These are phyloP conservation scores for Polyplosphaeria fusca DNA, from an alignment of 495 filamentous ascomycete genomes.

Conservation along the genomic window DNA sequence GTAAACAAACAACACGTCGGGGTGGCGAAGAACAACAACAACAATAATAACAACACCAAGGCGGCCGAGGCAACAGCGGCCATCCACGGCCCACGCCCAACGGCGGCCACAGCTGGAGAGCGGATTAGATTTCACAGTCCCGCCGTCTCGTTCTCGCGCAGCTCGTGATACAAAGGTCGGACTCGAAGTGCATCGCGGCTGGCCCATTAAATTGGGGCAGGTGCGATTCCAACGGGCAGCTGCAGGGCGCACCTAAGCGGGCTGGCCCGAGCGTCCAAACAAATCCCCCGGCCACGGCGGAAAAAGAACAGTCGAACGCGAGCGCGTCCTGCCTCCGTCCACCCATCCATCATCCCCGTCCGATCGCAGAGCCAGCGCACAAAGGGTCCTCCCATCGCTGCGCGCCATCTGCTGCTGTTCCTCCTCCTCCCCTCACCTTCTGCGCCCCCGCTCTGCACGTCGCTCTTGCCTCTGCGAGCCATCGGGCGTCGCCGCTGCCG, in stretches of 20 bases:
- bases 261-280: conserved; percentile 4
- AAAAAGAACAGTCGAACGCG: conserved; percentile 14
- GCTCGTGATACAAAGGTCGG: not conserved
- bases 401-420: not conserved
- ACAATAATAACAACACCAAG: conserved; percentile 5
- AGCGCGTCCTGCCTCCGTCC: conserved; percentile 6
- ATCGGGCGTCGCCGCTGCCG: not conserved
- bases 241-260: not conserved
- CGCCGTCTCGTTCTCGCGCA: not conserved
- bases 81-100: not conserved
- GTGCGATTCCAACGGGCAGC: conserved; percentile 5
- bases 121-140: too few relatives aligned
- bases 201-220: not conserved
- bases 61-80: not conserved
- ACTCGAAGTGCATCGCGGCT: conserved; percentile 3
- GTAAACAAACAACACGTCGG: conserved; percentile 14
- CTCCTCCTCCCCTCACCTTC: conserved; percentile 2
- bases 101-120: too few relatives aligned
- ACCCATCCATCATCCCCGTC: conserved; percentile 10
- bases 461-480: not conserved
- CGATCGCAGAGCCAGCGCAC: conserved; percentile 4
- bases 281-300: not conserved
- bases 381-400: conserved; percentile 16
- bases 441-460: not conserved
- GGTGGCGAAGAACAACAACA: not conserved